These are phyloP conservation scores for Zoysia japonica DNA, from an alignment of 176 grass and related monocot genomes.

Conservation along the genomic window DNA sequence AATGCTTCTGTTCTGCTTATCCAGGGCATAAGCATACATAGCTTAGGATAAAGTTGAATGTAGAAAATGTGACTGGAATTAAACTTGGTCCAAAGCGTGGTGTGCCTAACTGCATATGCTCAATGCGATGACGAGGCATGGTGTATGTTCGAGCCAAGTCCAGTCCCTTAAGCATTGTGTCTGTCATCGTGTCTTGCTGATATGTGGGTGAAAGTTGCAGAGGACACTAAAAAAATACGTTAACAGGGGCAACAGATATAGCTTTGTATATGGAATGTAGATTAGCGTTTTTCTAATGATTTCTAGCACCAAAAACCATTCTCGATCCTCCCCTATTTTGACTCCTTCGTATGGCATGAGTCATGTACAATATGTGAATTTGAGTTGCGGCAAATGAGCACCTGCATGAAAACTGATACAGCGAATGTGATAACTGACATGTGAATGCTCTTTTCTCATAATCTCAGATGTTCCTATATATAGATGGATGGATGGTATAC, in stretches of 20 bases:
- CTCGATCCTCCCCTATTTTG: constrained; percentile 42
- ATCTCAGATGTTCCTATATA: not conserved
- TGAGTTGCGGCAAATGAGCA: constrained; percentile 13
- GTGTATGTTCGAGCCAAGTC: too few relatives aligned
- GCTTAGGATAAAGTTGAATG: too few relatives aligned
- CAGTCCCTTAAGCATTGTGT: too few relatives aligned
- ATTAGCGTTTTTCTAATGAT: constrained; percentile 13
- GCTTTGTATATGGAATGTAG: constrained; percentile 10
- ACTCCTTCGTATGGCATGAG: constrained; percentile 7
- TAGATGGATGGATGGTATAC: not conserved
- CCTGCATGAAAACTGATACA: not conserved
- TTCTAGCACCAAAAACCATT: constrained; percentile 18
- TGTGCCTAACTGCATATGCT: too few relatives aligned
- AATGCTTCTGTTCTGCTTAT: too few relatives aligned
- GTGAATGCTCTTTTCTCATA: not conserved
- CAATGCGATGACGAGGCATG: too few relatives aligned
- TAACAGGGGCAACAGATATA: constrained; percentile 39
- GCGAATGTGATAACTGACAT: constrained; percentile 2
- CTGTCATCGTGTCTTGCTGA: constrained; percentile 12
- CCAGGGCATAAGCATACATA: too few relatives aligned
- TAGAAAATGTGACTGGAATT: too few relatives aligned
- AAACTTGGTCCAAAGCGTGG: too few relatives aligned
- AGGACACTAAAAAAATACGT: constrained; percentile 68
- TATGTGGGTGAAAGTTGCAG: constrained; percentile 79
- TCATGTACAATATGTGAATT: constrained; percentile 18